Evolutionary conservation across 306 rosid genomes (phyloP).

Genomic region (Astragalus glycyphyllos): DNA sequence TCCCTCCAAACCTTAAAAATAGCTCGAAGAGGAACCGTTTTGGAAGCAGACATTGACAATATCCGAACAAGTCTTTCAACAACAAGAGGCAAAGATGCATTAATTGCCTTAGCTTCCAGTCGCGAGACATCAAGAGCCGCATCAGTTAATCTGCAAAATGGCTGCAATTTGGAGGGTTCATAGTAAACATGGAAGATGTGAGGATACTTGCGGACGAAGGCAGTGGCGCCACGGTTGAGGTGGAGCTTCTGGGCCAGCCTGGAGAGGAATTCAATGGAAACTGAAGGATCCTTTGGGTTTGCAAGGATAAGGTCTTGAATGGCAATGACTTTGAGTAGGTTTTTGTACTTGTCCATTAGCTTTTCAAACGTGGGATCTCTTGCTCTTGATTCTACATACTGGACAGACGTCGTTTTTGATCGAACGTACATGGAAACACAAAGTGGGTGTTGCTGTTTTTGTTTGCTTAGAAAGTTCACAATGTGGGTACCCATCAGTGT

Average conservation of each 20-base stretch:
- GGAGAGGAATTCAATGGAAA: conserved; percentile 80
- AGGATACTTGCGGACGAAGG: conserved; percentile 85
- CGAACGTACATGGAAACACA: conserved; percentile 47
- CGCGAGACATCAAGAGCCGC: conserved; percentile 56
- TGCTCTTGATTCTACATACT: conserved; percentile 73
- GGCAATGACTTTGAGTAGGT: conserved; percentile 76
- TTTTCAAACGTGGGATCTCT: conserved; percentile 95
- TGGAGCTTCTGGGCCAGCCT: conserved; percentile 86
- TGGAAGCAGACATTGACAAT: conserved; percentile 73
- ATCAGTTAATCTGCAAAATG: conserved; percentile 69
- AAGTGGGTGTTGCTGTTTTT: conserved; percentile 33
- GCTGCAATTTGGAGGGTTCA: conserved; percentile 67
- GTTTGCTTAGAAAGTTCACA: conserved; percentile 47
- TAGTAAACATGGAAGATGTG: conserved; percentile 77
- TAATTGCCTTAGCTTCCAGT: conserved; percentile 66
- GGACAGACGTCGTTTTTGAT: conserved; percentile 70
- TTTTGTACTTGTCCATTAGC: conserved; percentile 82
- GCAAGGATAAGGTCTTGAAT: conserved; percentile 89
- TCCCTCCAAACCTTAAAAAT: conserved; percentile 89
- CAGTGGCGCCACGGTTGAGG: conserved; percentile 75
- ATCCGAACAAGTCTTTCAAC: conserved; percentile 73
- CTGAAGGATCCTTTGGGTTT: conserved; percentile 62
- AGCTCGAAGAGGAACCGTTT: conserved; percentile 79
- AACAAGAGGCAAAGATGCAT: conserved; percentile 64
- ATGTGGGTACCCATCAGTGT: conserved; percentile 43